Conservation (phyloP, 2,329 filamentous ascomycete species). For the Ophiocordyceps robertsii region DNA sequence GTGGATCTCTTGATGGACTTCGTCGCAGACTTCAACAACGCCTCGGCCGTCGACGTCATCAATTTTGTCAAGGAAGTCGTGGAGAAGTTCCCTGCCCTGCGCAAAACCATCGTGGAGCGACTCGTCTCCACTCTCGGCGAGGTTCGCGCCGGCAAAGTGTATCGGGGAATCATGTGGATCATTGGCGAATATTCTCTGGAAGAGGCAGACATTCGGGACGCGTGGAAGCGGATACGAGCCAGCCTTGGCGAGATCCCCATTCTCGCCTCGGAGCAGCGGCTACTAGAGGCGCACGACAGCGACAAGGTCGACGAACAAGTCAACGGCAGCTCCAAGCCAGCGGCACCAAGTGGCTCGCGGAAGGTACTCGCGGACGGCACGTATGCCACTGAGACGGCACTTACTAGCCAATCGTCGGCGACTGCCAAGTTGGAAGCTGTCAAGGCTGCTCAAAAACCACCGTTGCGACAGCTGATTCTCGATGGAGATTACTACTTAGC, state of each 20-base stretch:
- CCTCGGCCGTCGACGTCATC: constrained; percentile 92
- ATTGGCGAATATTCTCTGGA: constrained; percentile 94
- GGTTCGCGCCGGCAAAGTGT: constrained; percentile 93
- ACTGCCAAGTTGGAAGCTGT: constrained; percentile 90
- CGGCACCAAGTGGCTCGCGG: constrained; percentile 69
- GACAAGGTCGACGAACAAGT: constrained; percentile 52
- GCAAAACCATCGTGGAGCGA: constrained; percentile 74
- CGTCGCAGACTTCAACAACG: constrained; percentile 95
- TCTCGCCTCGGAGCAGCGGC: constrained; percentile 80
- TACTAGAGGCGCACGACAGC: constrained; percentile 73
- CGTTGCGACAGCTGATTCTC: constrained; percentile 83
- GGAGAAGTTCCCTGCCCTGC: constrained; percentile 88
- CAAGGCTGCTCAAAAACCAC: constrained; percentile 93
- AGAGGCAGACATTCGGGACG: constrained; percentile 85
- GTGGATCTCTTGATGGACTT: constrained; percentile 98
- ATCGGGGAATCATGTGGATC: constrained; percentile 93
- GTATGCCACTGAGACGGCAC: constrained; percentile 90
- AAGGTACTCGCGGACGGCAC: constrained; percentile 94
- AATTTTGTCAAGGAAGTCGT: constrained; percentile 98
- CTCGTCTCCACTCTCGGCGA: constrained; percentile 84
- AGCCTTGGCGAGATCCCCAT: constrained; percentile 96
- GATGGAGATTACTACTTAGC: constrained; percentile 96
- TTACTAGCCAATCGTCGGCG: constrained; percentile 83
- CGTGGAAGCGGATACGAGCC: constrained; percentile 89
- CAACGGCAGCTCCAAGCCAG: constrained; percentile 66